Evolutionary conservation across 2,329 filamentous ascomycete species (phyloP).

Genomic region (Trichoderma afroharzianum): DNA sequence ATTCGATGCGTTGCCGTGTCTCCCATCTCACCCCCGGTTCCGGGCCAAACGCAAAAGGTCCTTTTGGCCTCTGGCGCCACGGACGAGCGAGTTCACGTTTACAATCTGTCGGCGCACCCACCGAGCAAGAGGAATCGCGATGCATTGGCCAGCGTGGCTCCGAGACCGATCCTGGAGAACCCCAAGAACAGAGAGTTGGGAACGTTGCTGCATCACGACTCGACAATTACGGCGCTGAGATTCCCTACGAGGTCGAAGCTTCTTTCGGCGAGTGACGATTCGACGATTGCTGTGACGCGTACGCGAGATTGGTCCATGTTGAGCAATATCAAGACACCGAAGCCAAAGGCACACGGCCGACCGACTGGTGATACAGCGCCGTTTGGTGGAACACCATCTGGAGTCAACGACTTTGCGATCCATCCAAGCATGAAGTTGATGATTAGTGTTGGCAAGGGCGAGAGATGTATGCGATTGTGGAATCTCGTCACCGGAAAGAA

Average conservation of each 20-base stretch:
- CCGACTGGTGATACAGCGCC: conserved; percentile 89
- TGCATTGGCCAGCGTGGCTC: conserved; percentile 63
- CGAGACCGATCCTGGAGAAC: conserved; percentile 76
- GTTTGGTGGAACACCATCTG: conserved; percentile 74
- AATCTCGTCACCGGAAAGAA: conserved; percentile 96
- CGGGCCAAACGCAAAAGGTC: conserved; percentile 70
- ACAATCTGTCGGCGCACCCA: conserved; percentile 73
- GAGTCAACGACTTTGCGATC: conserved; percentile 91
- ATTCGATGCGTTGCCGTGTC: conserved; percentile 88
- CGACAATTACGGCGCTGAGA: conserved; percentile 71
- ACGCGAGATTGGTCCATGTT: conserved; percentile 87
- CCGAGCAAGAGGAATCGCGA: conserved; percentile 55
- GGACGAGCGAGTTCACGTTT: conserved; percentile 93
- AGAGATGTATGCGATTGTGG: conserved; percentile 91
- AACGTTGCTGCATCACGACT: conserved; percentile 79
- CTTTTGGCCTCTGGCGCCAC: conserved; percentile 88
- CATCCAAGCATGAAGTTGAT: conserved; percentile 97
- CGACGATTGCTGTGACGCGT: conserved; percentile 80
- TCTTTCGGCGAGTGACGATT: conserved; percentile 84
- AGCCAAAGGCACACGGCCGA: conserved; percentile 73
- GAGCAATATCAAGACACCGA: conserved; percentile 83
- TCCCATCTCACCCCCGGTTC: conserved; percentile 60
- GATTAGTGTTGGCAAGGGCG: conserved; percentile 86
- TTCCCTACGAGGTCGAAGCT: conserved; percentile 88
- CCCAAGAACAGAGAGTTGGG: conserved; percentile 84